phyloP scores from a whole-genome alignment of 352 stramenopile genomes.

The Nothophytophthora sp. region DNA sequence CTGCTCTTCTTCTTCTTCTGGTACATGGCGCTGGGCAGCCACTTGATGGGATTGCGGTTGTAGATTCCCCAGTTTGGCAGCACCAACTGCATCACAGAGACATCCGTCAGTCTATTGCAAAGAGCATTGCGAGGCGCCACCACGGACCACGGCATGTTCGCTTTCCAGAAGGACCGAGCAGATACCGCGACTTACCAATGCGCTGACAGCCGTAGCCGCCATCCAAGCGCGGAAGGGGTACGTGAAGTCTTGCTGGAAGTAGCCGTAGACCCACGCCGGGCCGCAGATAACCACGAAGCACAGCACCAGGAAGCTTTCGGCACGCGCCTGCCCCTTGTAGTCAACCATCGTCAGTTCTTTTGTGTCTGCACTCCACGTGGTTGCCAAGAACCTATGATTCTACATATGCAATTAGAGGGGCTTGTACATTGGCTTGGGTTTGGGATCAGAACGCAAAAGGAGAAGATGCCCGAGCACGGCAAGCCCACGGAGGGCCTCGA shows the following conservation, averaged over 20 bases:
- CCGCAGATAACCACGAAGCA: slow-evolving; percentile 79
- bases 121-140: not conserved
- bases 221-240: slow-evolving; percentile 79
- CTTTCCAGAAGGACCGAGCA: too few relatives aligned
- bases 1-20: slow-evolving; percentile 56
- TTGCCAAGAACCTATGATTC: not conserved
- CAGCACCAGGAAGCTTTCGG: slow-evolving; percentile 60
- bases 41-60: slow-evolving; percentile 85
- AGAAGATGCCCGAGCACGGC: slow-evolving; percentile 46
- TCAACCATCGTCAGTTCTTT: slow-evolving; percentile 59
- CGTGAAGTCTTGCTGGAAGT: slow-evolving; percentile 80
- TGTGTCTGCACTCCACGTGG: not conserved
- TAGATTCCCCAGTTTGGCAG: slow-evolving; percentile 85
- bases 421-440: not conserved
- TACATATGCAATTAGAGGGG: not conserved
- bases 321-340: slow-evolving; percentile 82
- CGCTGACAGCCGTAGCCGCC: slow-evolving; percentile 51
- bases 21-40: slow-evolving; percentile 78
- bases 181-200: slow-evolving; percentile 40
- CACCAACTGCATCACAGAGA: slow-evolving; percentile 44
- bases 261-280: slow-evolving; percentile 85
- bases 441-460: not conserved
- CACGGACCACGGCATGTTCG: too few relatives aligned
- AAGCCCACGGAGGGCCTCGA: slow-evolving; percentile 80
- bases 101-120: not conserved